Conservation (phyloP, 192 early-diverging fungal species). For the Coemansia sp. region DNA sequence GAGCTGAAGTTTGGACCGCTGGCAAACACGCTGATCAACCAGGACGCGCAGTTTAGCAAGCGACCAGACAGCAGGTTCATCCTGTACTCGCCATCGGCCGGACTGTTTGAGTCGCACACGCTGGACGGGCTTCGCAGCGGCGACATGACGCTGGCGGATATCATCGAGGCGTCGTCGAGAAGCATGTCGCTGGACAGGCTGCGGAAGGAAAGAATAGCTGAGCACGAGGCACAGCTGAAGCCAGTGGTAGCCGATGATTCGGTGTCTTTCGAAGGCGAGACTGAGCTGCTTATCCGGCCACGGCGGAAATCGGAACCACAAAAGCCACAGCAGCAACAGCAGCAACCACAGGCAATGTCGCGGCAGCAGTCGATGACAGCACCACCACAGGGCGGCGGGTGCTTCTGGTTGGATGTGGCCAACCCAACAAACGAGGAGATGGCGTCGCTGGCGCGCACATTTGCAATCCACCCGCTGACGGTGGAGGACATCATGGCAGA, state of each 20-base stretch:
- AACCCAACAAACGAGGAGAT: slow-evolving; percentile 64
- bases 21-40: slow-evolving; percentile 28
- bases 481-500: slow-evolving; percentile 87
- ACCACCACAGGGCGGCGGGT: slow-evolving; percentile 28
- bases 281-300: slow-evolving; percentile 9
- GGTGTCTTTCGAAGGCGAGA: slow-evolving; percentile 7
- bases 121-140: slow-evolving; percentile 38
- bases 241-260: neutral
- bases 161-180: slow-evolving; percentile 38
- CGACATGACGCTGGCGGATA: slow-evolving; percentile 40
- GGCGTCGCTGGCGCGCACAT: slow-evolving; percentile 61
- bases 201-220: slow-evolving; percentile 17
- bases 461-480: slow-evolving; percentile 77
- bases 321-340: neutral
- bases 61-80: slow-evolving; percentile 25
- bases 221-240: slow-evolving; percentile 15
- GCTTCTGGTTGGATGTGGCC: slow-evolving; percentile 79
- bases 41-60: slow-evolving; percentile 12
- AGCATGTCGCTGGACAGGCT: slow-evolving; percentile 30
- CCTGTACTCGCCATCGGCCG: slow-evolving; percentile 45
- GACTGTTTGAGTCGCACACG: slow-evolving; percentile 32
- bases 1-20: slow-evolving; percentile 19
- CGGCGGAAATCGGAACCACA: neutral
- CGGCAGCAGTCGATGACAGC: neutral
- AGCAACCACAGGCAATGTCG: neutral